phyloP scores from a whole-genome alignment of 306 rosid species.

The Vachellia pachyceras region DNA sequence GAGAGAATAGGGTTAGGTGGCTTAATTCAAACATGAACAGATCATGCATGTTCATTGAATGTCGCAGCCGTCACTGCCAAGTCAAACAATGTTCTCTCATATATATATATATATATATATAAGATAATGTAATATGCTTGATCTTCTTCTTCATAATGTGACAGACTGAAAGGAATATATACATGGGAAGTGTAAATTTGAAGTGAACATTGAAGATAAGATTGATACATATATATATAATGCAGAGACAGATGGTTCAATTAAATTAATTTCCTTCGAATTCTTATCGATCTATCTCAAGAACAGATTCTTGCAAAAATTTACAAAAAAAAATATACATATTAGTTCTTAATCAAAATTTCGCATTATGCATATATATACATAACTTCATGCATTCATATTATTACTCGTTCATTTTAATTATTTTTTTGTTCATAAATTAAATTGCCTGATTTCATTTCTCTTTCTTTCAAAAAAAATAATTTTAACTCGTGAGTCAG shows the following conservation, averaged over 20 bases:
- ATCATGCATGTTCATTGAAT: constrained; percentile 2
- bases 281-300: too few species aligned
- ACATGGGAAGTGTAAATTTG: not conserved
- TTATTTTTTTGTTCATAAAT: not conserved
- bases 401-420: not conserved
- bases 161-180: constrained; percentile 2
- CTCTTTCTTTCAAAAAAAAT: not conserved
- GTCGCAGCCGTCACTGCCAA: constrained; percentile 7
- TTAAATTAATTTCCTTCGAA: not conserved
- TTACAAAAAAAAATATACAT: too few species aligned
- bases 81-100: not conserved
- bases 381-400: not conserved
- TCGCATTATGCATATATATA: too few species aligned
- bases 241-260: not conserved
- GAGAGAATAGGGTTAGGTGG: not conserved
- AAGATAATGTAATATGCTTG: not conserved
- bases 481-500: not conserved
- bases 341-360: too few species aligned
- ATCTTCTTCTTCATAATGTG: not conserved
- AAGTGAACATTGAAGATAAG: not conserved
- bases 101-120: too few species aligned
- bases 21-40: constrained; percentile 4
- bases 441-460: not conserved
- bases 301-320: not conserved
- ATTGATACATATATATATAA: not conserved